These are phyloP conservation scores for Cenchrus fungigraminus DNA, from an alignment of 176 grass and related monocot genomes.

Conservation along the genomic window DNA sequence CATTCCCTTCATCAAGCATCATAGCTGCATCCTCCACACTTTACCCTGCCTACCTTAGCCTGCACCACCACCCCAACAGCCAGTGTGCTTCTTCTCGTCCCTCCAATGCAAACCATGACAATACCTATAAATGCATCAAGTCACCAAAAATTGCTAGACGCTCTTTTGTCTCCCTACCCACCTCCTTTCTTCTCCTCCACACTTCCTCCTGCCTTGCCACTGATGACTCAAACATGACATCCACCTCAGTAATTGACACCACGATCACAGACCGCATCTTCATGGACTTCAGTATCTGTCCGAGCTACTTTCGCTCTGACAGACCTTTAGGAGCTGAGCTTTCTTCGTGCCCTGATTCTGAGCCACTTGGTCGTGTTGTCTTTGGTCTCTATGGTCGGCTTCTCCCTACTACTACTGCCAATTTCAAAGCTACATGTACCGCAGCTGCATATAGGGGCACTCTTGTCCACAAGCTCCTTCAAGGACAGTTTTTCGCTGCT, in stretches of 20 bases:
- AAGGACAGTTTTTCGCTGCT: slow-evolving; percentile 86
- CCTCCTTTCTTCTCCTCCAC: slow-evolving; percentile 46
- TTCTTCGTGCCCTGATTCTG: slow-evolving; percentile 79
- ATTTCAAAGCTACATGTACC: slow-evolving; percentile 79
- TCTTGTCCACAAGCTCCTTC: slow-evolving; percentile 83
- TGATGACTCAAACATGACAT: slow-evolving; percentile 41
- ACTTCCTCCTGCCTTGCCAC: slow-evolving; percentile 41
- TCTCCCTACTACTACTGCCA: slow-evolving; percentile 71
- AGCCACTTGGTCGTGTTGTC: slow-evolving; percentile 83
- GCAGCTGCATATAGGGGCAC: slow-evolving; percentile 78
- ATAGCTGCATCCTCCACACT: slow-evolving; percentile 39
- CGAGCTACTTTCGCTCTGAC: slow-evolving; percentile 79
- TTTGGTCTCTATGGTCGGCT: slow-evolving; percentile 90
- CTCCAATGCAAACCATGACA: slow-evolving; percentile 36
- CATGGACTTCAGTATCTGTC: slow-evolving; percentile 92
- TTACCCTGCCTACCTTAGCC: slow-evolving; percentile 16
- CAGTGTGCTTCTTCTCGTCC: slow-evolving; percentile 29
- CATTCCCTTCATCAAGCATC: slow-evolving; percentile 35
- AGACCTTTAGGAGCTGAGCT: slow-evolving; percentile 73
- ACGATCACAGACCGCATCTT: slow-evolving; percentile 81
- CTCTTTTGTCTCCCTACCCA: slow-evolving; percentile 36
- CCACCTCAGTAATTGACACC: slow-evolving; percentile 46
- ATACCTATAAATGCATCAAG: slow-evolving; percentile 24
- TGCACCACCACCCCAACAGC: slow-evolving; percentile 25
- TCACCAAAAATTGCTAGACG: slow-evolving; percentile 40